These are phyloP conservation scores for Cichorium intybus DNA, from an alignment of 140 eudicot species.

Conservation along the genomic window DNA sequence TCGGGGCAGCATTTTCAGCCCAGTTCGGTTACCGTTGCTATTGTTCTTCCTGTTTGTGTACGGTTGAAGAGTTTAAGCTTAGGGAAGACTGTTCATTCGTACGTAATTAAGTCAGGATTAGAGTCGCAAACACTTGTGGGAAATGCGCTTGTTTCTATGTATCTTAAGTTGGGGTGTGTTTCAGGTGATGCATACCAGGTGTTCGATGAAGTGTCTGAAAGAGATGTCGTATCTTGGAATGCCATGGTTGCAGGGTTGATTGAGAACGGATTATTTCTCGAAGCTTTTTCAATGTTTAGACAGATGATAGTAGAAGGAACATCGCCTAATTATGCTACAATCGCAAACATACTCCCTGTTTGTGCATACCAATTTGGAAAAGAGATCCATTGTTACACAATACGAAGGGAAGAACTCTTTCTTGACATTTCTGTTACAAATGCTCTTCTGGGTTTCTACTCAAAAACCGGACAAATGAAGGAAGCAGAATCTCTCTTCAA, in stretches of 20 bases:
- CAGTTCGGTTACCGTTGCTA: constrained; percentile 62
- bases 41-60: constrained; percentile 71
- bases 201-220: constrained; percentile 53
- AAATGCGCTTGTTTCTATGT: constrained; percentile 76
- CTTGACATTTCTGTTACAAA: constrained; percentile 50
- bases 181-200: constrained; percentile 43
- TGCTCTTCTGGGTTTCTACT: constrained; percentile 70
- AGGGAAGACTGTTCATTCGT: constrained; percentile 65
- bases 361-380: constrained; percentile 53
- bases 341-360: constrained; percentile 64
- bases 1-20: constrained; percentile 27
- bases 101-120: constrained; percentile 58
- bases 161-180: constrained; percentile 64
- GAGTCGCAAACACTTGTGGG: constrained; percentile 67
- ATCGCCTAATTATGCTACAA: constrained; percentile 70
- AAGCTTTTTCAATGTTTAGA: constrained; percentile 54
- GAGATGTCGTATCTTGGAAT: constrained; percentile 86
- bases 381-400: constrained; percentile 57
- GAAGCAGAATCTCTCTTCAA: constrained; percentile 52
- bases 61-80: constrained; percentile 42
- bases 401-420: constrained; percentile 45
- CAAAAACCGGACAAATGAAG: constrained; percentile 42
- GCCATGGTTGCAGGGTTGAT: constrained; percentile 76
- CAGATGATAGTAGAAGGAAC: constrained; percentile 51
- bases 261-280: constrained; percentile 54